A percentile compares a stretch with the other conserved stretches of the same genome.
phyloP scores from a whole-genome alignment of 176 grass and related monocot genomes.

The Chloris gayana region DNA sequence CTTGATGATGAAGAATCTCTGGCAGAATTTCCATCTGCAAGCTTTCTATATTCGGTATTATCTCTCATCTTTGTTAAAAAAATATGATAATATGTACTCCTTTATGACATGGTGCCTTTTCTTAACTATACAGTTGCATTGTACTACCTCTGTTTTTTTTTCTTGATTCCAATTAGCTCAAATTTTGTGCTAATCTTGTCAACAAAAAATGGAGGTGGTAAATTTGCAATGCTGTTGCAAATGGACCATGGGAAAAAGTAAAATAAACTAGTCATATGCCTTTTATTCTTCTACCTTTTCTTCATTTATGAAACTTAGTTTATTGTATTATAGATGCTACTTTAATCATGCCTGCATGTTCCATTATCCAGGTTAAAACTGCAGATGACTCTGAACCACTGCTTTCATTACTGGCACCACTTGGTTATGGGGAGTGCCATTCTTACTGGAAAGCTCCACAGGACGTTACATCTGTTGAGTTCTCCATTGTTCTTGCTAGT shows the following conservation, averaged over 20 bases:
- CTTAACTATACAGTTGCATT: conserved; percentile 19
- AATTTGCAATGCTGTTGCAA: background rate
- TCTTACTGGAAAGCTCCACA: conserved; percentile 90
- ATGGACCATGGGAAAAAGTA: conserved; percentile 22
- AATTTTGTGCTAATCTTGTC: too few species aligned
- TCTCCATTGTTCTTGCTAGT: conserved; percentile 88
- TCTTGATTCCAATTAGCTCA: too few species aligned
- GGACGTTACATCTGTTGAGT: conserved; percentile 65
- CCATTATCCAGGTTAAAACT: conserved; percentile 71
- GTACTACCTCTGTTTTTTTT: too few species aligned
- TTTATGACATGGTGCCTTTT: conserved; percentile 20
- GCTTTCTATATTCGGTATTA: conserved; percentile 90
- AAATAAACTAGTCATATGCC: conserved; percentile 19
- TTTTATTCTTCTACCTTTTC: background rate
- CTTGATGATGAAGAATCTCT: conserved; percentile 91
- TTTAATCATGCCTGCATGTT: conserved; percentile 28
- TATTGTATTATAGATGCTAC: conserved; percentile 2
- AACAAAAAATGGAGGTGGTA: background rate
- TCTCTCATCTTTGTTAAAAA: conserved; percentile 27
- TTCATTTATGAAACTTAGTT: conserved; percentile 22
- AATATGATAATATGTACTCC: conserved; percentile 28
- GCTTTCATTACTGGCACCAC: conserved; percentile 79
- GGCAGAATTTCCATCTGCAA: conserved; percentile 93
- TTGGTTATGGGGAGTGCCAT: conserved; percentile 65
- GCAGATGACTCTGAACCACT: conserved; percentile 67